Evolutionary conservation across 192 early-diverging fungal species (phyloP).

Genomic region (Linnemannia schmuckeri): DNA sequence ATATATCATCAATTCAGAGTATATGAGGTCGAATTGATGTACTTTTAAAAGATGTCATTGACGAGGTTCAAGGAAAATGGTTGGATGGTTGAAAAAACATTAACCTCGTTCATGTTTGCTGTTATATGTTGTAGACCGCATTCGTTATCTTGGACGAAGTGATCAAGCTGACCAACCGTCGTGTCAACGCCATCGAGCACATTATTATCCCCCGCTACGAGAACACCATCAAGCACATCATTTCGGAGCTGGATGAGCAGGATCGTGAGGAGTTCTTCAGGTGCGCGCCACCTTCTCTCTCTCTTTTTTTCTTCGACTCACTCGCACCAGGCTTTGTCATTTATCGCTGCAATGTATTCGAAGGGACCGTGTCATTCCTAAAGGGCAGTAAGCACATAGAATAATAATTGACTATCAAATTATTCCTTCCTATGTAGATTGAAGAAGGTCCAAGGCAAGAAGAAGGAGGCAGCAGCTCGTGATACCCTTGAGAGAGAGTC

Average conservation of each 20-base stretch:
- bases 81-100: background rate
- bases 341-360: background rate
- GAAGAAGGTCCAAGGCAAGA: constrained; percentile 99
- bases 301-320: background rate
- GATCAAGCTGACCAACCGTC: constrained; percentile 98
- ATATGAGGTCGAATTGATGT: background rate
- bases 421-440: constrained; percentile 63
- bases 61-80: no score
- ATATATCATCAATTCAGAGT: background rate
- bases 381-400: no score
- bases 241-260: constrained; percentile 97
- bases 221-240: constrained; percentile 98
- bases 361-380: background rate
- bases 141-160: constrained; percentile 99
- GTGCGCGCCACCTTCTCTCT: constrained; percentile 28
- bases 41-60: no score
- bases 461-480: constrained; percentile 87
- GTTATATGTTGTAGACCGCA: constrained; percentile 76
- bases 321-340: background rate
- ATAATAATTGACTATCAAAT: background rate
- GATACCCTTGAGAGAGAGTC: constrained; percentile 65
- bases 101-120: background rate
- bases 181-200: constrained; percentile 99
- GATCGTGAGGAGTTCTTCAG: constrained; percentile 99
- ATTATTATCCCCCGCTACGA: constrained; percentile 99